Conservation (phyloP, 2,329 filamentous ascomycete genomes). For the Venturia asperata region DNA sequence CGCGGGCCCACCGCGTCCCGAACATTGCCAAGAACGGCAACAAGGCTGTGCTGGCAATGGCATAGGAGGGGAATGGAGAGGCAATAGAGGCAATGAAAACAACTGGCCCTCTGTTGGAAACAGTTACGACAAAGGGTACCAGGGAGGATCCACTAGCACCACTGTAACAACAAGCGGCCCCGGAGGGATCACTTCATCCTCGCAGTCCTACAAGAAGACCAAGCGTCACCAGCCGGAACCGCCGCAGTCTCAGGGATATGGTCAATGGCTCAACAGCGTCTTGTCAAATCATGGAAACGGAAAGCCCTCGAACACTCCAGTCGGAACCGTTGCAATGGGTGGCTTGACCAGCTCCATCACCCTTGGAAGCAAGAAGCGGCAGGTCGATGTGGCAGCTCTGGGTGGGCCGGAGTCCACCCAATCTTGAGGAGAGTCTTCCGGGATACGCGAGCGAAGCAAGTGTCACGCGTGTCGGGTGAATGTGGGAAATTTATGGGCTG, state of each 20-base stretch:
- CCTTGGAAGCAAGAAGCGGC: not conserved
- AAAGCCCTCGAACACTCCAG: not conserved
- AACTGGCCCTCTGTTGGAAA: not conserved
- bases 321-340: not conserved
- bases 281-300: not conserved
- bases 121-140: not conserved
- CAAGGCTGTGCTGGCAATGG: too few relatives aligned
- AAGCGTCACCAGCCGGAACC: not conserved
- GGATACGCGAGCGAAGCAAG: not conserved
- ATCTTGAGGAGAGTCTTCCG: not conserved
- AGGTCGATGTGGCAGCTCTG: not conserved
- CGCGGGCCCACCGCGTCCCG: not conserved
- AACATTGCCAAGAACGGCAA: too few relatives aligned
- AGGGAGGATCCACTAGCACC: not conserved
- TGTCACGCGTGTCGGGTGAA: not conserved
- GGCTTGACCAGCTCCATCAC: constrained; percentile 3
- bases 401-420: not conserved
- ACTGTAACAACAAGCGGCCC: not conserved
- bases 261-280: not conserved
- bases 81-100: too few relatives aligned
- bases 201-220: not conserved
- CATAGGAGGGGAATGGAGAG: too few relatives aligned
- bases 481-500: not conserved
- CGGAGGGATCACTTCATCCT: not conserved
- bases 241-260: not conserved